A percentile compares a stretch with the other conserved stretches of the same genome.
These are phyloP conservation scores for Penicillium argentinense DNA, from an alignment of 495 filamentous ascomycete genomes.

Conservation along the genomic window DNA sequence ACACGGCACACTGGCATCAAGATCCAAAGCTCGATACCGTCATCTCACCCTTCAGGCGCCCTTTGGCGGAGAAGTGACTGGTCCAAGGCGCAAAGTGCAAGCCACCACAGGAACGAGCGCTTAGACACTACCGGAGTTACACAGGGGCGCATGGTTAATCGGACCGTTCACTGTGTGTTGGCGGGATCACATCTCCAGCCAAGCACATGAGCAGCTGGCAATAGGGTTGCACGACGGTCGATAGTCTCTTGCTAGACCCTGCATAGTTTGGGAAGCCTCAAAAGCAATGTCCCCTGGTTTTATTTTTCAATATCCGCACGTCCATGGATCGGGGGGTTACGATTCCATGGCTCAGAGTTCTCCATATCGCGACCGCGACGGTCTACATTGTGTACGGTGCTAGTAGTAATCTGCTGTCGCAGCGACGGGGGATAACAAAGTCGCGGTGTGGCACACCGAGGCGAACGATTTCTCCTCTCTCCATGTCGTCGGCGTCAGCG, in stretches of 20 bases:
- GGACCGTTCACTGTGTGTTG: conserved; percentile 2
- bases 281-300: background rate
- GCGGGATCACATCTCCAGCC: too few relatives aligned
- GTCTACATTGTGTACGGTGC: too few relatives aligned
- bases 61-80: background rate
- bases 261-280: background rate
- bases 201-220: too few relatives aligned
- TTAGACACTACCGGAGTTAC: too few relatives aligned
- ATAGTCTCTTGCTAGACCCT: background rate
- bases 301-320: background rate
- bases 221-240: background rate
- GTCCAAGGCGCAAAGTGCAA: too few relatives aligned
- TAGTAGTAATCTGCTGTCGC: too few relatives aligned
- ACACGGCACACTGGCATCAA: background rate
- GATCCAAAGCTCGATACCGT: background rate
- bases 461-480: background rate
- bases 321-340: too few relatives aligned
- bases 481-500: background rate
- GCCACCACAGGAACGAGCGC: too few relatives aligned
- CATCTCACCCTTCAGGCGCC: conserved; percentile 2
- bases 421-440: background rate
- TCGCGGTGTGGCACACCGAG: background rate
- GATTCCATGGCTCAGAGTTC: background rate
- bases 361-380: background rate
- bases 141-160: conserved; percentile 9